phyloP scores from a whole-genome alignment of 768 basidiomycete genomes.

The Leccinum boreale region DNA sequence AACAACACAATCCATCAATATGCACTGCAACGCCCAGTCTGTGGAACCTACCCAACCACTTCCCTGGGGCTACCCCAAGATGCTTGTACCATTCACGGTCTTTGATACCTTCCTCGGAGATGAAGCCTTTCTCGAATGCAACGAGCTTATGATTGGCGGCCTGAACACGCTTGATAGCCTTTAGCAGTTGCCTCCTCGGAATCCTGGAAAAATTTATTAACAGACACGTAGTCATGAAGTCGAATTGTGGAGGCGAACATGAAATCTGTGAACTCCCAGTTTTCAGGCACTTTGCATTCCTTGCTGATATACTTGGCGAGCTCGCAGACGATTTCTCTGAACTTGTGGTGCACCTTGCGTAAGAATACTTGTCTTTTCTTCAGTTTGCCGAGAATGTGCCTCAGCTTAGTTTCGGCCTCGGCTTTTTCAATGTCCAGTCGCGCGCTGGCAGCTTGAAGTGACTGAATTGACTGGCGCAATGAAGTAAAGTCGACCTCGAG shows the following conservation, averaged over 20 bases:
- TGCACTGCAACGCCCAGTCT: background rate
- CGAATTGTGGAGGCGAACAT: slow-evolving; percentile 9
- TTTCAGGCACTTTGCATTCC: slow-evolving; percentile 12
- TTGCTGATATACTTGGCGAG: slow-evolving; percentile 34
- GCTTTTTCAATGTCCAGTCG: slow-evolving; percentile 58
- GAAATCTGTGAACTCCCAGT: slow-evolving; percentile 1
- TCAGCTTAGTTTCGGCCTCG: slow-evolving; percentile 50
- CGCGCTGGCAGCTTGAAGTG: slow-evolving; percentile 49
- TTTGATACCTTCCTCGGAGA: slow-evolving; percentile 75
- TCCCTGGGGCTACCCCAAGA: slow-evolving; percentile 87
- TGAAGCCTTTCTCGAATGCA: slow-evolving; percentile 78
- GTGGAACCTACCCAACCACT: slow-evolving; percentile 64
- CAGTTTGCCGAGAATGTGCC: slow-evolving; percentile 39
- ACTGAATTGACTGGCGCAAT: slow-evolving; percentile 45
- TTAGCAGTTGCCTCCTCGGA: slow-evolving; percentile 38
- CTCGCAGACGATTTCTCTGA: slow-evolving; percentile 29
- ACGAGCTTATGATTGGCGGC: slow-evolving; percentile 66
- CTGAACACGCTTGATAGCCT: slow-evolving; percentile 57
- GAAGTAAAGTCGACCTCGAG: slow-evolving; percentile 50
- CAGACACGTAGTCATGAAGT: background rate
- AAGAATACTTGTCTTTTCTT: slow-evolving; percentile 23
- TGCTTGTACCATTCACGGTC: slow-evolving; percentile 87
- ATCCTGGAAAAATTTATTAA: slow-evolving; percentile 15
- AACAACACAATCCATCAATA: slow-evolving; percentile 2
- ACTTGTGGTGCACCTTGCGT: slow-evolving; percentile 19